Percentiles rank a stretch among this genome's conserved stretches.
Conservation (phyloP, 2,329 filamentous ascomycete species). For the Trichoderma sp. region DNA sequence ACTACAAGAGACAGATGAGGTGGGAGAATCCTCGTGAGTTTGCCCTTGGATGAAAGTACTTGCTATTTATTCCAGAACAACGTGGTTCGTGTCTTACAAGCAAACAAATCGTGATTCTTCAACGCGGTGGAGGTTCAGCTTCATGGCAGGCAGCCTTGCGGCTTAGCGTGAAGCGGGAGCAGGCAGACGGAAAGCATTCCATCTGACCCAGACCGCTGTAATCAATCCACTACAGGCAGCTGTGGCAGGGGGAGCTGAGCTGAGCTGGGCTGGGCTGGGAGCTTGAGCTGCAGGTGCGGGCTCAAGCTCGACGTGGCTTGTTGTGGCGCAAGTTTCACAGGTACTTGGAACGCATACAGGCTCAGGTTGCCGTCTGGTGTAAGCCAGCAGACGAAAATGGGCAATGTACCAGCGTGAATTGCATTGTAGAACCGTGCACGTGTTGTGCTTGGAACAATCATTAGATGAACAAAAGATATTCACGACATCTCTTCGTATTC, state of each 20-base stretch:
- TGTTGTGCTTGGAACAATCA: background rate
- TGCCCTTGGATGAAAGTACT: too few species aligned
- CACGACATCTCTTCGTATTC: conserved; percentile 2
- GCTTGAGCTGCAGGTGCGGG: conserved; percentile 9
- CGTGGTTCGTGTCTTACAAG: conserved; percentile 8
- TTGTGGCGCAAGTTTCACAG: conserved; percentile 12
- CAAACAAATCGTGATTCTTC: conserved; percentile 18
- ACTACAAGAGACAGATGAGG: too few species aligned
- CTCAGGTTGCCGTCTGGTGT: background rate
- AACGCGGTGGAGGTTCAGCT: conserved; percentile 8
- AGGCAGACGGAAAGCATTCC: conserved; percentile 3
- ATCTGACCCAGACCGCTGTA: too few species aligned
- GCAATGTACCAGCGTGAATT: background rate
- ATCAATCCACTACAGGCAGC: conserved; percentile 8
- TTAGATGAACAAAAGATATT: background rate
- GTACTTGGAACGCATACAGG: background rate
- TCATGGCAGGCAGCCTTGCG: background rate
- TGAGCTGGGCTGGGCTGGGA: background rate
- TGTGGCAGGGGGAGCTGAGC: background rate
- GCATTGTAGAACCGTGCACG: background rate
- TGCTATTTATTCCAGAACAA: background rate
- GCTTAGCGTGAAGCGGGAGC: conserved; percentile 18
- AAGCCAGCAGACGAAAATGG: background rate
- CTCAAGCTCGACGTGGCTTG: conserved; percentile 5
- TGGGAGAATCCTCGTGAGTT: too few species aligned